Base-by-base conservation (phyloP, 768 basidiomycete species). In the Trametes elegans region DNA sequence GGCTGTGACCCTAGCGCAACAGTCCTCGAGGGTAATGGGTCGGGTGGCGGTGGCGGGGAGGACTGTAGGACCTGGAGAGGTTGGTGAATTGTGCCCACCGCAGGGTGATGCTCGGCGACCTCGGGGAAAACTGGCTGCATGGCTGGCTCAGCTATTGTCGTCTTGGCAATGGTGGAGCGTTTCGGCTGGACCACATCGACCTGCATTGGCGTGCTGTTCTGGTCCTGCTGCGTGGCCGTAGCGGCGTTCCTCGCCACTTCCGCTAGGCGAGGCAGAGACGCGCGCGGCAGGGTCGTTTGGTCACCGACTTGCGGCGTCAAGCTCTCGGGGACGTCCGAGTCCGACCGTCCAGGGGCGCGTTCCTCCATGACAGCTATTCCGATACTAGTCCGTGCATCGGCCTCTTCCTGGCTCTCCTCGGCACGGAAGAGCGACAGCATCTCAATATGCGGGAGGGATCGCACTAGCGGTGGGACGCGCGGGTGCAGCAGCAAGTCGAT, bases 401-500 rank as follows among this genome's bases (percentile, higher is more conserved):
- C 64, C 69, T 92, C 90, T 63, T 89, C 87, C 18, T 76, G 72
- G 27, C 80, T 76, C 63, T 88, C 87, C 59, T 90, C 87, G 2
- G 73, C 70, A 24, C 76, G 77, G 60, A 82, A 83, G 26, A 91
- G 73, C 11, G 84, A 77, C 14, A 90, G 65, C 1, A 76, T 68
- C 58, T 87, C 87, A 10, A 87, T 65, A 27, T 79, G 74, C 14
- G 89, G 88, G 53, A 88, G 68, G 3, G 85, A 76, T 40, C 86
- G 82, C 49, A 90, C 74, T 11, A 90, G 70, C 7, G 90, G 87
- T 8, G 92, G 92, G 5, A 88, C 75, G 19, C 90, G 85, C 41
- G 91, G 90, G 62, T 93, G 92, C 10, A 94, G 65, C 21, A 92
- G 70, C 24, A 85, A 66, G 53, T 89, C 88, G 42, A 88, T 64